Base-by-base conservation (phyloP, 1,284 basidiomycete genomes). In the Pseudomicrostroma phylloplanum region DNA sequence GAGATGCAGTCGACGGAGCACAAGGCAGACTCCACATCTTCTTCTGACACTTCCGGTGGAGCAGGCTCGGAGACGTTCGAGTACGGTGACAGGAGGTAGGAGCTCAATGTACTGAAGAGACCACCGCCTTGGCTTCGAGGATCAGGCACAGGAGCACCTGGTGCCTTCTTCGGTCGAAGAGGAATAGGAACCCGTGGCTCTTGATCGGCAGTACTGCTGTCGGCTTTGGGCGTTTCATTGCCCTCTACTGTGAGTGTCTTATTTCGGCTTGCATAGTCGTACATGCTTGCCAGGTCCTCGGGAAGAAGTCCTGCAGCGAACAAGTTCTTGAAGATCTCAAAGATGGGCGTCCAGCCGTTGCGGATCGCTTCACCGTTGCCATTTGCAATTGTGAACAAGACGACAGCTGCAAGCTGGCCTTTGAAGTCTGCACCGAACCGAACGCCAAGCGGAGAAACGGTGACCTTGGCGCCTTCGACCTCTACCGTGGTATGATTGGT, bases 301-400 rank as follows among this genome's bases (percentile, higher is more conserved):
- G 75, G 72, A 8, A 99, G 82, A 30, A 98, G 84, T 2, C 92
- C 93, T 78, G 96, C 90, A 51, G 94, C 81, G 81, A 98, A 98
- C 25, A 99, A 83, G 41, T 92, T 96, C 76, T 94, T 89, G 81
- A 96, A 92, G 87, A 98, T 96, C 80, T 96, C 93, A 73, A 98
- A 96, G 62, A 99, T 92, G 77, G 56, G 72, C 13, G 70, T 87
- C 96, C 96, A 99, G 17, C 94, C 92, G 77, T 92, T 89, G 42
- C 92, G 86, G 60, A 99, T 86, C 4, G 92, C 89, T 70, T 91
- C 89, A n/a, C 91, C 91, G 78, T 97, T 93, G 8, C 92, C 91
- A 73, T 97, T 96, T 17, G 96, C 91, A 60, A 98, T 96, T 63
- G 93, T 96, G 82, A 99, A 99, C 40, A 98, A 81, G 3, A 98